Conservation (phyloP, 2,329 filamentous ascomycete genomes). For the Tolypocladium ovalisporum region DNA sequence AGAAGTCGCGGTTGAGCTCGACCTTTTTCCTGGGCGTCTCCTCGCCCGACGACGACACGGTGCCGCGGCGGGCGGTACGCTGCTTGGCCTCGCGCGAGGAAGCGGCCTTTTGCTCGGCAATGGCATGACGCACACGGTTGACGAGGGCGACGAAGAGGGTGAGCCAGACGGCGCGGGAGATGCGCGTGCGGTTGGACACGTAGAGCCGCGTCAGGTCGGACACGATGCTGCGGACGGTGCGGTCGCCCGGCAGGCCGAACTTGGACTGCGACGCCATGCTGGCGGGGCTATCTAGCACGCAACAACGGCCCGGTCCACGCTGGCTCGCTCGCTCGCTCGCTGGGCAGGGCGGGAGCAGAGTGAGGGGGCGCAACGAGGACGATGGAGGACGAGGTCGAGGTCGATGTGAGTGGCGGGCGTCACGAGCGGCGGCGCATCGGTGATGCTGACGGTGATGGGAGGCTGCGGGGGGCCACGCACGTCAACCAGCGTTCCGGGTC, state of each 20-base stretch:
- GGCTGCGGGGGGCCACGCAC: neutral
- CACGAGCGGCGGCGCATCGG: slow-evolving; percentile 2
- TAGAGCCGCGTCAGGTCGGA: slow-evolving; percentile 62
- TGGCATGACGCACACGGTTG: slow-evolving; percentile 82
- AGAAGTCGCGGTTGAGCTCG: slow-evolving; percentile 78
- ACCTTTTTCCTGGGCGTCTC: slow-evolving; percentile 60
- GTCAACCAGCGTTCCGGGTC: neutral
- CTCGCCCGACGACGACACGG: slow-evolving; percentile 25
- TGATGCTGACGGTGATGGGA: neutral
- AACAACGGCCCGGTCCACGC: neutral
- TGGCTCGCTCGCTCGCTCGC: too few relatives aligned
- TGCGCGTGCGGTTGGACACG: slow-evolving; percentile 66
- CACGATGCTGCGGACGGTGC: slow-evolving; percentile 54
- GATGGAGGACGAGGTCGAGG: too few relatives aligned
- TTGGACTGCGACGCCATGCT: slow-evolving; percentile 69
- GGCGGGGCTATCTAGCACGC: neutral
- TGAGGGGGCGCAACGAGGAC: neutral
- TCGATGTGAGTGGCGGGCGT: neutral
- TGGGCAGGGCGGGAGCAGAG: neutral
- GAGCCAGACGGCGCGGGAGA: slow-evolving; percentile 76
- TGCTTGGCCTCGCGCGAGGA: slow-evolving; percentile 55
- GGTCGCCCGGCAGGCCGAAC: slow-evolving; percentile 47
- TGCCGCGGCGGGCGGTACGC: slow-evolving; percentile 35
- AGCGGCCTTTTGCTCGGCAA: slow-evolving; percentile 85
- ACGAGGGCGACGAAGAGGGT: slow-evolving; percentile 69